phyloP scores from a whole-genome alignment of 1,139 yeast species.

The Suhomyces taliae region DNA sequence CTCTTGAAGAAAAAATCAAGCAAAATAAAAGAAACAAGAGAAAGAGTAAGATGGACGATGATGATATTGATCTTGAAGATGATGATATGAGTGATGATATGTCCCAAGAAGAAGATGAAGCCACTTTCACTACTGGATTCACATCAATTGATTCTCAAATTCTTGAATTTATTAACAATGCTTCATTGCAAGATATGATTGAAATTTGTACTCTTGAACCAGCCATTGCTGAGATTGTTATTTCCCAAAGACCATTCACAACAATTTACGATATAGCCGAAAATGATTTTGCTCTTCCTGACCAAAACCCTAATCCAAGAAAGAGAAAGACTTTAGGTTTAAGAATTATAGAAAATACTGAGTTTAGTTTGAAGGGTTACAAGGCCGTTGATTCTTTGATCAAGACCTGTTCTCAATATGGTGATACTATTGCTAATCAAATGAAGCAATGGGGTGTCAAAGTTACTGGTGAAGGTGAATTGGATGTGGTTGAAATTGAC shows the following conservation, averaged over 20 bases:
- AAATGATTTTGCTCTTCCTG: slow-evolving; percentile 28
- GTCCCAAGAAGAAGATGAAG: slow-evolving; percentile 43
- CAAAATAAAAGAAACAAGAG: slow-evolving; percentile 25
- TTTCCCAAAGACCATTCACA: slow-evolving; percentile 65
- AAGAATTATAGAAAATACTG: slow-evolving; percentile 70
- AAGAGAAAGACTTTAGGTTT: slow-evolving; percentile 66
- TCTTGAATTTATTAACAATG: slow-evolving; percentile 74
- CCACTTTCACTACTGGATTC: slow-evolving; percentile 40
- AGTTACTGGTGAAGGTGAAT: slow-evolving; percentile 60
- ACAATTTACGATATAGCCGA: slow-evolving; percentile 59
- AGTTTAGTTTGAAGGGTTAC: slow-evolving; percentile 76
- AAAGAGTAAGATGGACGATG: slow-evolving; percentile 15
- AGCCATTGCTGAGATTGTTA: slow-evolving; percentile 61
- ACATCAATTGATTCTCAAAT: slow-evolving; percentile 62
- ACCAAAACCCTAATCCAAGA: slow-evolving; percentile 23
- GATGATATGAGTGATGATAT: slow-evolving; percentile 41
- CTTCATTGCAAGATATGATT: slow-evolving; percentile 70
- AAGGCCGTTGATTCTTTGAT: slow-evolving; percentile 91
- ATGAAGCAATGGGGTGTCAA: slow-evolving; percentile 87
- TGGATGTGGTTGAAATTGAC: slow-evolving; percentile 52
- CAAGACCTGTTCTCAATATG: slow-evolving; percentile 77
- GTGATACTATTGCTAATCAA: slow-evolving; percentile 66
- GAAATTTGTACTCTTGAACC: slow-evolving; percentile 78
- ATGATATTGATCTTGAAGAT: slow-evolving; percentile 46
- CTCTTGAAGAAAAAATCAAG: slow-evolving; percentile 39